Conservation (phyloP, 495 filamentous ascomycete genomes). For the Tetracladium setigerum region DNA sequence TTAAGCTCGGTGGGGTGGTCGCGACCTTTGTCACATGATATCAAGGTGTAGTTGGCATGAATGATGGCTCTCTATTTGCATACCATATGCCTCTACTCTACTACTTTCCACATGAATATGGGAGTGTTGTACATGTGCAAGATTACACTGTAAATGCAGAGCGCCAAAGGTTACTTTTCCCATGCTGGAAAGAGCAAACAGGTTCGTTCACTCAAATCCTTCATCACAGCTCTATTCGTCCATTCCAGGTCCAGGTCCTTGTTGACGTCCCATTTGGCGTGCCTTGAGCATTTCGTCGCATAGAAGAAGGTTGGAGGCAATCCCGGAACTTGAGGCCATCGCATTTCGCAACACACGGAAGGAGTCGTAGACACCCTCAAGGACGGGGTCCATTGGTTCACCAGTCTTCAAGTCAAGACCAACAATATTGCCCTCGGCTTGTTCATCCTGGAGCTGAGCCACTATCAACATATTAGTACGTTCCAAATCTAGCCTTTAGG, state of each 20-base stretch:
- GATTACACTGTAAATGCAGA: conserved; percentile 12
- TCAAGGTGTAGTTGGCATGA: too few species aligned
- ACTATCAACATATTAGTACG: conserved; percentile 37
- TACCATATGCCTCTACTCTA: too few species aligned
- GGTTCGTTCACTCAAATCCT: neutral
- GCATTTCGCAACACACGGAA: conserved; percentile 91
- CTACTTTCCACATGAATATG: neutral
- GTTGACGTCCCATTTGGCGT: conserved; percentile 72
- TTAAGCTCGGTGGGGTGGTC: too few species aligned
- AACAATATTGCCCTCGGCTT: conserved; percentile 72
- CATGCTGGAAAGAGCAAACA: conserved; percentile 1
- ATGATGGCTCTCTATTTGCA: too few species aligned
- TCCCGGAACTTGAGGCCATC: conserved; percentile 88
- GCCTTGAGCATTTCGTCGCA: conserved; percentile 98
- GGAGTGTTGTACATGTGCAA: conserved; percentile 18
- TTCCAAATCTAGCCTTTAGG: neutral
- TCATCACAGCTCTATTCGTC: conserved; percentile 27
- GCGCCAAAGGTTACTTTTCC: conserved; percentile 5
- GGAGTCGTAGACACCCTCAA: conserved; percentile 90
- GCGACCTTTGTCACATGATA: neutral
- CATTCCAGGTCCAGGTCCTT: conserved; percentile 44
- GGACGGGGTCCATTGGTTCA: conserved; percentile 91
- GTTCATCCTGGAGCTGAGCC: conserved; percentile 78
- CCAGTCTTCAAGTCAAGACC: conserved; percentile 82
- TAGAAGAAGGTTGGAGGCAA: conserved; percentile 89